Base-by-base conservation (phyloP, 164 flowering plant species). In the Liquidambar formosana region DNA sequence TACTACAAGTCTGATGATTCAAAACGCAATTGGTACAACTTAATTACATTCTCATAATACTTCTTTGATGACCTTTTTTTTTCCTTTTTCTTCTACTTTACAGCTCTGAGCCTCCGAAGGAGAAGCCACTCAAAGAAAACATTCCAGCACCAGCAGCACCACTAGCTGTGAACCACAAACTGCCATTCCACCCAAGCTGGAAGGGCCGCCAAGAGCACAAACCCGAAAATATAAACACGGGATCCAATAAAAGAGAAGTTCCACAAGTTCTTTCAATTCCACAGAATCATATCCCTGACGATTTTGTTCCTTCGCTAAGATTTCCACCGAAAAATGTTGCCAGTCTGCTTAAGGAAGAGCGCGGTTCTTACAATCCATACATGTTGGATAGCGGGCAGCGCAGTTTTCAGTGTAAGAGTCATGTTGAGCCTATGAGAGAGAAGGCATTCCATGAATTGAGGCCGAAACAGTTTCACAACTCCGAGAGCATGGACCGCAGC, bases 251-350 rank as follows among this genome's bases (percentile, higher is more conserved):
- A 45, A 64, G 12, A 11, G 15, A 33, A 9, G 19, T 16, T 11
- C 51, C 66, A 13, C 16, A 18, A 25, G 49, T 6, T 45, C 9
- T 4, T 62, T 26, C 18, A 59, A 44, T 52, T 21, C 53, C 41
- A 12, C 60, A 13, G 49, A 51, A 38, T 61, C 69, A 68, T 56
- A 65, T 68, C 16, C 45, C 60, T 14, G 49, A 15, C 5, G 6
- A 46, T 15, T 61, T 69, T 15, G 77, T 69, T 66, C 78, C 83
- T 27, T 78, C 80, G 10, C 41, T 77, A 15, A 66, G 44, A 71
- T 75, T 66, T 44, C 78, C 80, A 26, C 78, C 83, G 0, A 80
- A 57, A 60, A 77, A 69, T 67, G 57, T 54, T 26, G 66, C 61
- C 12, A 0, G 33, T 19, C n/a, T 68, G 21, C n/a, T 28, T 33